These are phyloP conservation scores for Canariomyces notabilis DNA, from an alignment of 2,329 filamentous ascomycete species.

Conservation along the genomic window DNA sequence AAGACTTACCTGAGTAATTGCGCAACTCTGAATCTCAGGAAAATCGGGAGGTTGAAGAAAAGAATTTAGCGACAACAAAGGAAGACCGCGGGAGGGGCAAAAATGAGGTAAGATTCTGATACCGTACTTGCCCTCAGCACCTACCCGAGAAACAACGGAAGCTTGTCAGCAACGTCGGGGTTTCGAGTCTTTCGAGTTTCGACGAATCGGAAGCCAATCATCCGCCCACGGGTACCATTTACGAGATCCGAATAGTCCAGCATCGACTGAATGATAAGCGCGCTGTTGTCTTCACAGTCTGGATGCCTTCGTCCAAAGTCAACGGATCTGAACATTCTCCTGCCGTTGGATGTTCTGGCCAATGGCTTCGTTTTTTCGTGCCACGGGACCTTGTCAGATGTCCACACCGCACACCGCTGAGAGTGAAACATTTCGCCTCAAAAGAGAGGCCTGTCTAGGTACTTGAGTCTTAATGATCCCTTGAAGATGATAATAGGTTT, in stretches of 20 bases:
- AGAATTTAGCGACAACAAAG: neutral
- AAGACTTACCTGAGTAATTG: too few species aligned
- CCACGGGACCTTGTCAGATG: neutral
- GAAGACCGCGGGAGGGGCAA: neutral
- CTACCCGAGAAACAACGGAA: neutral
- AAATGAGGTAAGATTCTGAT: neutral
- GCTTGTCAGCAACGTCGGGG: neutral
- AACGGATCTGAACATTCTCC: neutral
- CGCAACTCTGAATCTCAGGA: too few species aligned
- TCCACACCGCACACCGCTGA: neutral
- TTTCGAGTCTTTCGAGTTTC: too few species aligned
- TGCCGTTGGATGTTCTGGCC: neutral
- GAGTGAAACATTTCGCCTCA: too few species aligned
- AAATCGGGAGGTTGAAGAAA: neutral
- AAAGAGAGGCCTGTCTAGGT: too few species aligned
- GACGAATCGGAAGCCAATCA: slow-evolving; percentile 21
- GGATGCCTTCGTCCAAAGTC: neutral
- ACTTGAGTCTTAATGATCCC: too few species aligned
- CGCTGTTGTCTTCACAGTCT: neutral
- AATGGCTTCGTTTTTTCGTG: neutral
- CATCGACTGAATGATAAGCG: slow-evolving; percentile 1
- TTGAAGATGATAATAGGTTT: too few species aligned
- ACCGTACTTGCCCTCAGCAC: neutral
- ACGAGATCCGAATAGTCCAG: slow-evolving; percentile 7
- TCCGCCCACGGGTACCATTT: slow-evolving; percentile 19